These are phyloP conservation scores for Starmera amethionina DNA, from an alignment of 805 yeast genomes.

Conservation along the genomic window DNA sequence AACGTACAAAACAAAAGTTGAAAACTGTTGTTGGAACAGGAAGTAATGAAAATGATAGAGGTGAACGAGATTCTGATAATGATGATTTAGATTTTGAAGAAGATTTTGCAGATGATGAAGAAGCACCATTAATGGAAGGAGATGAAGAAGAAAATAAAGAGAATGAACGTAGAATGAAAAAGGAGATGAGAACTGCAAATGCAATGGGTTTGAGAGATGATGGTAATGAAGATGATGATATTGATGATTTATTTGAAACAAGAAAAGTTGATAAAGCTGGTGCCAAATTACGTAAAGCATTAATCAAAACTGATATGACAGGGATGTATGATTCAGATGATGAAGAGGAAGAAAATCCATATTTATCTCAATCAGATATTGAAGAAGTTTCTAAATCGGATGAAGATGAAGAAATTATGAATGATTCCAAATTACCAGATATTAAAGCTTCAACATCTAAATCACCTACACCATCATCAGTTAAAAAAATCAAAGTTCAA, in stretches of 20 bases:
- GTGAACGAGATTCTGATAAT: slow-evolving; percentile 62
- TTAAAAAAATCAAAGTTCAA: slow-evolving; percentile 29
- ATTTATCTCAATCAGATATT: slow-evolving; percentile 59
- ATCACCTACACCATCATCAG: slow-evolving; percentile 17
- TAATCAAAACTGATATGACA: slow-evolving; percentile 76
- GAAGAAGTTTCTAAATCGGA: slow-evolving; percentile 34
- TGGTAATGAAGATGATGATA: slow-evolving; percentile 47
- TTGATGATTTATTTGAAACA: slow-evolving; percentile 64
- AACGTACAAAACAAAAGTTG: slow-evolving; percentile 35
- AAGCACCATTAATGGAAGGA: slow-evolving; percentile 95
- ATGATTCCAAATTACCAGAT: slow-evolving; percentile 21
- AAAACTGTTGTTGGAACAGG: slow-evolving; percentile 37
- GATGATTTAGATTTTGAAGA: slow-evolving; percentile 94
- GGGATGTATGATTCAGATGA: slow-evolving; percentile 71
- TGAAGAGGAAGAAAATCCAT: slow-evolving; percentile 81
- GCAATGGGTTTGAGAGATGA: slow-evolving; percentile 56
- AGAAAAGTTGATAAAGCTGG: slow-evolving; percentile 88
- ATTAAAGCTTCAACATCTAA: slow-evolving; percentile 9
- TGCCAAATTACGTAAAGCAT: slow-evolving; percentile 69
- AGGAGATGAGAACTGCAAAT: slow-evolving; percentile 76
- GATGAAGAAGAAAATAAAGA: slow-evolving; percentile 90
- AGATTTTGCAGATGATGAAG: slow-evolving; percentile 97
- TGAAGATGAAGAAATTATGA: slow-evolving; percentile 29
- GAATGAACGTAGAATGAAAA: slow-evolving; percentile 74
- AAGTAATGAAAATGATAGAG: slow-evolving; percentile 24